These are phyloP conservation scores for Blumeriella jaapii DNA, from an alignment of 2,329 filamentous ascomycete species.

Conservation along the genomic window DNA sequence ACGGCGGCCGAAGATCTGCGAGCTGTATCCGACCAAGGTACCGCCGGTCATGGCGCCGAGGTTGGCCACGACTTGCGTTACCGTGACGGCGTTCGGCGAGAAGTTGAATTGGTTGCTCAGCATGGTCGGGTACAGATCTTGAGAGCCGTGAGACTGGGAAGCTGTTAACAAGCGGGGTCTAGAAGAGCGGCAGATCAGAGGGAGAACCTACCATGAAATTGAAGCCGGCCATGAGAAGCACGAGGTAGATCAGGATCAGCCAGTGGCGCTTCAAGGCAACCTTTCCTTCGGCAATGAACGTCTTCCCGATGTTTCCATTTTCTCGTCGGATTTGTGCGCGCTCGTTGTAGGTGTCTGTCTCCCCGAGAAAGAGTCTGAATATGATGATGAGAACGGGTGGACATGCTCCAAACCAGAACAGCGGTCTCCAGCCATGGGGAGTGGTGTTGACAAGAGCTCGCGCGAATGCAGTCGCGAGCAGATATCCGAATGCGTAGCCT, in stretches of 20 bases:
- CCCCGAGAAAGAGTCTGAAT: constrained; percentile 66
- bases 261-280: constrained; percentile 71
- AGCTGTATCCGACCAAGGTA: constrained; percentile 51
- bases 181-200: constrained; percentile 31
- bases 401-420: constrained; percentile 82
- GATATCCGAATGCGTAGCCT: constrained; percentile 70
- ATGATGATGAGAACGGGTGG: constrained; percentile 72
- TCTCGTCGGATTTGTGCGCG: constrained; percentile 52
- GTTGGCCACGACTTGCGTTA: constrained; percentile 61
- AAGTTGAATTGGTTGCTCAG: constrained; percentile 40
- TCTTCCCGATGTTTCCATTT: constrained; percentile 48
- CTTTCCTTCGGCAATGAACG: constrained; percentile 67
- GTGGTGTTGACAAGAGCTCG: constrained; percentile 65
- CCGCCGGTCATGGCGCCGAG: constrained; percentile 58
- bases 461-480: constrained; percentile 59
- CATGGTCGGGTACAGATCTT: constrained; percentile 47
- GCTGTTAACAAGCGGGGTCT: background rate
- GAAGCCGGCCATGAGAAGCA: constrained; percentile 81
- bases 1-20: constrained; percentile 56
- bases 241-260: constrained; percentile 68
- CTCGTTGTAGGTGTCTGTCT: constrained; percentile 64
- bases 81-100: constrained; percentile 34
- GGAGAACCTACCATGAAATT: constrained; percentile 73
- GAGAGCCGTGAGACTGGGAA: constrained; percentile 18
- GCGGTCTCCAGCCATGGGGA: constrained; percentile 65